Evolutionary conservation across 1,284 basidiomycete species (phyloP).

Genomic region (Ustilago cynodontis): DNA sequence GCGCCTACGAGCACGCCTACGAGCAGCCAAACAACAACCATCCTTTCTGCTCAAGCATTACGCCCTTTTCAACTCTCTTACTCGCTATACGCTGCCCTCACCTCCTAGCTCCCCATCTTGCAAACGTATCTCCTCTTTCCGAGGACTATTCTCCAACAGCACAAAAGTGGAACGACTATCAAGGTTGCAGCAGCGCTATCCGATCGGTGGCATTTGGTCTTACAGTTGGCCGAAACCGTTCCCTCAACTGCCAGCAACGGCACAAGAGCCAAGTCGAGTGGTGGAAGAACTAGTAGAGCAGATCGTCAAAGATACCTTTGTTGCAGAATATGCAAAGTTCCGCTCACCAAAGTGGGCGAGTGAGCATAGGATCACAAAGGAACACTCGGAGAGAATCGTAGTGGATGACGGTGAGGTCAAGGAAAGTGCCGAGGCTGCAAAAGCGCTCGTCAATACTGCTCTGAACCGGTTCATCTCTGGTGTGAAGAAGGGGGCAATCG

Average conservation of each 20-base stretch:
- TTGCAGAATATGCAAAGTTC: conserved; percentile 30
- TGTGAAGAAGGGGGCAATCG: conserved; percentile 24
- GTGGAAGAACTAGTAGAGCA: conserved; percentile 17
- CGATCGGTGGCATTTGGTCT: conserved; percentile 6
- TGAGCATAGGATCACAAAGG: conserved; percentile 19
- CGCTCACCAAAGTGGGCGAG: conserved; percentile 25
- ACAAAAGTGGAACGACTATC: neutral
- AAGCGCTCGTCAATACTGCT: conserved; percentile 24
- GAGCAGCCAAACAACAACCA: conserved; percentile 7
- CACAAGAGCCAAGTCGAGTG: conserved; percentile 5
- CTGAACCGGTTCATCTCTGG: conserved; percentile 15
- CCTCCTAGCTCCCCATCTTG: neutral
- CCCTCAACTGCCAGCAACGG: conserved; percentile 13
- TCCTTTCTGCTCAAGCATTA: conserved; percentile 35
- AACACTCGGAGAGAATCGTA: conserved; percentile 23
- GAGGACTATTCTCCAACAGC: neutral
- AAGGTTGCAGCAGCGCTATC: conserved; percentile 19
- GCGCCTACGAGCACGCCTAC: neutral
- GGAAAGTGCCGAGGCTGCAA: conserved; percentile 30
- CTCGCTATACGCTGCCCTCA: conserved; percentile 17
- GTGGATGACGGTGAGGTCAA: conserved; percentile 25
- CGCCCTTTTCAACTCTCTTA: conserved; percentile 30
- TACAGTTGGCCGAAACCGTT: conserved; percentile 23
- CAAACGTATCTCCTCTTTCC: neutral
- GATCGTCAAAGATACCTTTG: conserved; percentile 28